Conservation (phyloP, 2,329 filamentous ascomycete genomes). For the Meredithiella fracta region DNA sequence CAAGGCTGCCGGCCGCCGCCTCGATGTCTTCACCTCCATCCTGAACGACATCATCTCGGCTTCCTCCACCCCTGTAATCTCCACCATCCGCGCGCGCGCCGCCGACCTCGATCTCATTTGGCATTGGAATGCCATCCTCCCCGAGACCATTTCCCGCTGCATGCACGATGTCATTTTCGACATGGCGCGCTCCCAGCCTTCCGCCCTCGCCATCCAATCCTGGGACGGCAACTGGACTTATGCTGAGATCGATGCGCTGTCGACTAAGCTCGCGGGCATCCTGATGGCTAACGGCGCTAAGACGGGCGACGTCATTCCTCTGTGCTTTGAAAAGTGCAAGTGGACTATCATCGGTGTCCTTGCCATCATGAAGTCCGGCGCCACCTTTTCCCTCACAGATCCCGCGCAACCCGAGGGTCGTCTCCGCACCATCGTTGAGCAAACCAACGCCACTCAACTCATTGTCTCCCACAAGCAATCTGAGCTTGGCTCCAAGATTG, state of each 20-base stretch:
- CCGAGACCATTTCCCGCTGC: conserved; percentile 25
- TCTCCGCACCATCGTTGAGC: conserved; percentile 28
- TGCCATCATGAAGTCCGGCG: conserved; percentile 33
- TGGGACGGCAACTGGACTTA: conserved; percentile 35
- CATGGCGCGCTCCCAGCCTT: conserved; percentile 23
- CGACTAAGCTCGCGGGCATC: conserved; percentile 26
- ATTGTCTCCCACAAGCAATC: conserved; percentile 27
- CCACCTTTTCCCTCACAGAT: conserved; percentile 30
- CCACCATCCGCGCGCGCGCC: conserved; percentile 9
- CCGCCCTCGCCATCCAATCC: conserved; percentile 29
- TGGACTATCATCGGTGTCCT: conserved; percentile 31
- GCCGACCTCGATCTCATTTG: conserved; percentile 30
- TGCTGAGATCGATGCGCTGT: conserved; percentile 26
- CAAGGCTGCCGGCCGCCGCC: conserved; percentile 14
- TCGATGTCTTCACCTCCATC: conserved; percentile 17
- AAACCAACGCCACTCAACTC: conserved; percentile 25
- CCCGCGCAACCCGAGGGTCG: conserved; percentile 30
- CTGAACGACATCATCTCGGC: conserved; percentile 15
- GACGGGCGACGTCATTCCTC: conserved; percentile 28
- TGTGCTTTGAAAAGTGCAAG: conserved; percentile 34
- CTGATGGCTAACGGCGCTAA: conserved; percentile 24
- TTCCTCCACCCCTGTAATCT: conserved; percentile 3
- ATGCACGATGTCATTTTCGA: conserved; percentile 32
- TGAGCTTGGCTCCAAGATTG: conserved; percentile 24
- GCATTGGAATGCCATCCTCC: conserved; percentile 29